These are phyloP conservation scores for Rhizopogon vulgaris DNA, from an alignment of 768 basidiomycete species.

Conservation along the genomic window DNA sequence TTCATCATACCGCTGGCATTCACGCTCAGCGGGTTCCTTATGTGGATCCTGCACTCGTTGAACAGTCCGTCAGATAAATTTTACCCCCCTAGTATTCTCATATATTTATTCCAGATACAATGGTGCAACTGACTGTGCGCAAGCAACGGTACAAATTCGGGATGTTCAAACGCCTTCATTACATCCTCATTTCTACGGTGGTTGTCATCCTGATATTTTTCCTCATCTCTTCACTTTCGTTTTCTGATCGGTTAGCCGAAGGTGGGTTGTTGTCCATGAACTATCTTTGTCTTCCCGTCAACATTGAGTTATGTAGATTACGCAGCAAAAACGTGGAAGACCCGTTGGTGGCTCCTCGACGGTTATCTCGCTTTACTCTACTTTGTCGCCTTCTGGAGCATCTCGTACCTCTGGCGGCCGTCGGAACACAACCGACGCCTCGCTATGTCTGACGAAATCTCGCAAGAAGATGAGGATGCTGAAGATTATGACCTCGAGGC, in stretches of 20 bases:
- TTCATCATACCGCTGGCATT: conserved; percentile 94
- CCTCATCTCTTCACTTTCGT: conserved; percentile 84
- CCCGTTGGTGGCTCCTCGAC: conserved; percentile 95
- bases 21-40: conserved; percentile 90
- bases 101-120: conserved; percentile 56
- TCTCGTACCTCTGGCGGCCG: conserved; percentile 92
- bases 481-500: conserved; percentile 88
- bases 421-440: conserved; percentile 85
- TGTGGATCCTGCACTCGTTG: conserved; percentile 92
- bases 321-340: conserved; percentile 83
- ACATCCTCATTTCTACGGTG: conserved; percentile 78
- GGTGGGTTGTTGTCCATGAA: conserved; percentile 38
- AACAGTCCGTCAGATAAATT: conserved; percentile 51
- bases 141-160: conserved; percentile 82
- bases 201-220: conserved; percentile 85
- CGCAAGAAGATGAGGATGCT: conserved; percentile 90
- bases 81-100: not conserved
- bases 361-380: conserved; percentile 92
- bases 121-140: conserved; percentile 74
- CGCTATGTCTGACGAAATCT: conserved; percentile 94
- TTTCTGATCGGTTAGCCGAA: conserved; percentile 88
- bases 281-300: not conserved
- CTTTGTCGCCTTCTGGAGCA: conserved; percentile 68
- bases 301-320: conserved; percentile 54
- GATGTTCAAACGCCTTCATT: conserved; percentile 86